Evolutionary conservation across 2,329 filamentous ascomycete species (phyloP), one percentile per base, ranked within the genome.

Genomic region (Clarireedia sp.): DNA sequence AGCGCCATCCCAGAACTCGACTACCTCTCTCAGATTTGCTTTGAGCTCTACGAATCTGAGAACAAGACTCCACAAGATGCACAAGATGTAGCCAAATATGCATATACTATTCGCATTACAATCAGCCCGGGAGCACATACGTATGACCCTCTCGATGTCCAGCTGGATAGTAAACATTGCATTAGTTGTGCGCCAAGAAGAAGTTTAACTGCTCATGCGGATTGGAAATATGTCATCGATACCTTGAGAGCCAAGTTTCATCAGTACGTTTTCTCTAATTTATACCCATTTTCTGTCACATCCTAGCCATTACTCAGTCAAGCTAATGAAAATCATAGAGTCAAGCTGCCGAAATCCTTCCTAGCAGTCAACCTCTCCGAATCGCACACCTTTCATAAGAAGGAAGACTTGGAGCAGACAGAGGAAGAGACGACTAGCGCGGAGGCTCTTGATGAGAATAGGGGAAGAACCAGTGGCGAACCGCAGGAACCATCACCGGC

Each of bases 201-300:
- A 59, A 95, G 89, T 68, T 74, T 99, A 65, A 97, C 92, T 3
- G 82, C 89, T 2, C 95, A 99, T 72, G 84, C 85, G 38, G 89
- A 99, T 70, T 99, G 94, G 92, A 92, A 95, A 72, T 83, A 92
- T 65, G 89, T 99, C n/a, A 89, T 99, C 63, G 91, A 96, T 73
- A 97, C 91, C 1, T 75, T 99, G 60, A 83, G 91, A 62, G 92
- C 89, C 49, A 97, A 96, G 67, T 97, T 99, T 68, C 89, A 96
- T 68, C 90, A 90, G 87, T 92, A 78, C 74, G 86, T 56, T 37
- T 8, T 49, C 57, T 23, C 21, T 26, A 33, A 23, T 19, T 51
- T 38, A 19, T 45, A 37, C 41, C 29, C 17, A 17, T 5, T 24
- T 23, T n/a, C 16, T n/a, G 37, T 36, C 23, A 29, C 24, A 10